Conservation (phyloP, 768 basidiomycete species). For the Neoboletus magnificus region DNA sequence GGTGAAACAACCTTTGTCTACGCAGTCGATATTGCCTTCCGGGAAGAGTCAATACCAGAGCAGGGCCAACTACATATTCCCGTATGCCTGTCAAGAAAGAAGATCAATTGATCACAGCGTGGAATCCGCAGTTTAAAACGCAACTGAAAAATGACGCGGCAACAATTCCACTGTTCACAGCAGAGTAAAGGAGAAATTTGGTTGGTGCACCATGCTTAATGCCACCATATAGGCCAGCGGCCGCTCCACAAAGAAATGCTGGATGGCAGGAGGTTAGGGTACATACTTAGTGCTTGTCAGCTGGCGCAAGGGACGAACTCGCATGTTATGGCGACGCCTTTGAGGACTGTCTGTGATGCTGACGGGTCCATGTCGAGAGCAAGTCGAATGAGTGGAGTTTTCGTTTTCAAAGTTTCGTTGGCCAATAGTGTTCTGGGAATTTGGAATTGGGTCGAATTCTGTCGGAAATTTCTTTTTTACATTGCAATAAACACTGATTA, state of each 20-base stretch:
- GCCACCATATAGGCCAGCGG: constrained; percentile 44
- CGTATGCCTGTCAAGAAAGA: constrained; percentile 51
- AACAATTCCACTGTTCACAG: constrained; percentile 67
- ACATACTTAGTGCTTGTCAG: constrained; percentile 8
- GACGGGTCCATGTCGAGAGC: constrained; percentile 26
- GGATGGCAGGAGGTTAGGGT: constrained; percentile 27
- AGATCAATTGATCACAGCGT: neutral
- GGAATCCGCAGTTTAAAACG: neutral
- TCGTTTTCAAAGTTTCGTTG: neutral
- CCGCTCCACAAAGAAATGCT: constrained; percentile 57
- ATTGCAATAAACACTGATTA: too few species aligned
- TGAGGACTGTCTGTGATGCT: constrained; percentile 44
- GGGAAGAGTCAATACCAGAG: constrained; percentile 44
- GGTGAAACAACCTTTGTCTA: constrained; percentile 32
- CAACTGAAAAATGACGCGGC: constrained; percentile 80
- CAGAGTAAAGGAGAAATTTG: constrained; percentile 55
- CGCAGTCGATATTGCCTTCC: constrained; percentile 46
- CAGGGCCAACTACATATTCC: constrained; percentile 72
- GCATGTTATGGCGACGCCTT: constrained; percentile 69
- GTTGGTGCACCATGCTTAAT: constrained; percentile 46
- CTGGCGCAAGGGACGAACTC: constrained; percentile 55
- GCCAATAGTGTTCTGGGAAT: too few species aligned
- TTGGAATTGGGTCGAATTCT: too few species aligned
- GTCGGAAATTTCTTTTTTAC: too few species aligned
- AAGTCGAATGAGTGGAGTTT: neutral